Evolutionary conservation across 1,284 basidiomycete genomes (phyloP), one percentile per base, ranked within the genome.

Genomic region (Gymnopus androsaceus): DNA sequence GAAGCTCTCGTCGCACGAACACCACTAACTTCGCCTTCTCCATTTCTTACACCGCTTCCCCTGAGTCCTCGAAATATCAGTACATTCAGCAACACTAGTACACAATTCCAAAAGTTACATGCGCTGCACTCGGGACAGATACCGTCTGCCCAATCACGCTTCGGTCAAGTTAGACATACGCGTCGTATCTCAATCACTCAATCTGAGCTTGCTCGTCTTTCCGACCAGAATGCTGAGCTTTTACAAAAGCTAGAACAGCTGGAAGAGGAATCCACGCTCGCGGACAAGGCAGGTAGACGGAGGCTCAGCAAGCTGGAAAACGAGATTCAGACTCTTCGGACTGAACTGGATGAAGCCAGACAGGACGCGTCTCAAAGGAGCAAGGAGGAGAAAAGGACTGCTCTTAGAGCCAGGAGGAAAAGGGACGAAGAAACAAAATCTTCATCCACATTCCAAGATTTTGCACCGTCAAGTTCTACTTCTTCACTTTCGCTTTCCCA

Each of bases 181-280:
- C 59, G 49, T 33, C 77, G 81, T 50, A 76, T 88, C 34, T 86
- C 87, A 34, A 81, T 88, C 53, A 84, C 86, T 2, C 82, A 83
- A 0, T 71, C 77, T n/a, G 88, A 92, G 55, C 77, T 93, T 25
- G 81, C 83, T 3, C 74, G 78, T 6, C 80, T 94, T 25, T 81
- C 85, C 0, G 88, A 92, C 63, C 89, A 93, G 70, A 94, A 94
- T 65, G 84, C 87, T 0, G 87, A 92, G 57, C 83, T 94, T 15
- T 73, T 90, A 5, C 71, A 80, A 21, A 89, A 90, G 61, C 75
- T 94, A 5, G 85, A 90, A 65, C 80, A 81, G 57, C 77, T 94
- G 21, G 88, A 94, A 66, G 69, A 78, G 0, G 91, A 93, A 60
- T 83, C 90, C 4, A 71, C 73, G 8, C 77, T 79, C 41, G 77